Percentiles rank a stretch among this genome's conserved stretches.
These are phyloP conservation scores for Calendula officinalis DNA, from an alignment of 129 eudicot genomes.

Conservation along the genomic window DNA sequence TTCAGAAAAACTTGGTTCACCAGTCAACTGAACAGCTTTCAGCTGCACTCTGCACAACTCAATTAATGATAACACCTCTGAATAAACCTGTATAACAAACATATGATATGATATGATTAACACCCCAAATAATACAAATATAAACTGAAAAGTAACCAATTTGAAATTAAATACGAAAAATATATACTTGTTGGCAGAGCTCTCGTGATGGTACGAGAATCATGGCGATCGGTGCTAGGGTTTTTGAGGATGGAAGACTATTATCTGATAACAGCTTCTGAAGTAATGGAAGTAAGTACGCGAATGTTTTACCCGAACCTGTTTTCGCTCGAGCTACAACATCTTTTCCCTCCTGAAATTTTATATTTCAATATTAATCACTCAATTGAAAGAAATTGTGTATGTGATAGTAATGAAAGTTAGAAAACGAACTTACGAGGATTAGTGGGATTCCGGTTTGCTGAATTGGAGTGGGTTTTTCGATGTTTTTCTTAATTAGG, in stretches of 20 bases:
- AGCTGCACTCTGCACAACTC: conserved; percentile 79
- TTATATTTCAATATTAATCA: background rate
- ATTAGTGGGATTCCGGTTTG: conserved; percentile 74
- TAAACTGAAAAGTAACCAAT: background rate
- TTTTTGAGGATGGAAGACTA: conserved; percentile 27
- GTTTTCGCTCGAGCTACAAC: conserved; percentile 96
- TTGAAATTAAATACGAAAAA: background rate
- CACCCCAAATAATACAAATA: background rate
- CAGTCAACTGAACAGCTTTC: conserved; percentile 70
- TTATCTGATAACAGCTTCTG: conserved; percentile 70
- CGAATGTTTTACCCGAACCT: conserved; percentile 95
- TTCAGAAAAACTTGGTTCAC: conserved; percentile 54
- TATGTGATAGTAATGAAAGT: background rate
- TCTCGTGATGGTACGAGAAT: conserved; percentile 87
- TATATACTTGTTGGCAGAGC: conserved; percentile 72
- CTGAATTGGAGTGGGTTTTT: conserved; percentile 85
- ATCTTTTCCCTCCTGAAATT: conserved; percentile 71
- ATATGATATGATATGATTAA: too few relatives aligned
- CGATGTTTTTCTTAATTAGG: conserved; percentile 57
- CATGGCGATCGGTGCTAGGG: conserved; percentile 45
- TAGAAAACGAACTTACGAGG: conserved; percentile 37
- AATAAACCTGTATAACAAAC: conserved; percentile 50
- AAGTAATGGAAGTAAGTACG: conserved; percentile 83
- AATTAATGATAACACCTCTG: conserved; percentile 65
- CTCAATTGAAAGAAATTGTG: background rate